phyloP scores from a whole-genome alignment of 176 grass and related monocot genomes.

The Carex scoparia region DNA sequence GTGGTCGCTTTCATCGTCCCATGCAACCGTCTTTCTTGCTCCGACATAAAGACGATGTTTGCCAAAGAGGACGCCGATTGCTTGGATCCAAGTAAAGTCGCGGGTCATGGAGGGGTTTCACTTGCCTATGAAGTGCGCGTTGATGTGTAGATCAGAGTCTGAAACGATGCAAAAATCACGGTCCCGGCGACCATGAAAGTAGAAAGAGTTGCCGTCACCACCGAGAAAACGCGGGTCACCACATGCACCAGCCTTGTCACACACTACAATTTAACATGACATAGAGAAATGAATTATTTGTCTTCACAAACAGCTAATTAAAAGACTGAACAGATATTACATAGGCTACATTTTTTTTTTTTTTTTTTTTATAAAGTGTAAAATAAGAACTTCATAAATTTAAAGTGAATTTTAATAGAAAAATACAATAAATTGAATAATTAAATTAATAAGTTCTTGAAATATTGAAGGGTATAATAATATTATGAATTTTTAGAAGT shows the following conservation, averaged over 20 bases:
- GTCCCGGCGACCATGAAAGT: neutral
- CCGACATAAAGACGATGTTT: slow-evolving; percentile 24
- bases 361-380: too few species aligned
- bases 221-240: neutral
- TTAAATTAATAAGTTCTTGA: too few species aligned
- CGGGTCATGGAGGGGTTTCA: slow-evolving; percentile 11
- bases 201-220: neutral
- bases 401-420: too few species aligned
- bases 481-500: too few species aligned
- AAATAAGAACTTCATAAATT: too few species aligned
- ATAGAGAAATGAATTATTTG: too few species aligned
- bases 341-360: too few species aligned
- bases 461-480: too few species aligned
- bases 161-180: slow-evolving; percentile 11
- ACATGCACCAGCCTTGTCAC: slow-evolving; percentile 9
- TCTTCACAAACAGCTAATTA: too few species aligned
- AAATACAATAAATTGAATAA: too few species aligned
- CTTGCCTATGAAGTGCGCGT: slow-evolving; percentile 18
- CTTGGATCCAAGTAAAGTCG: slow-evolving; percentile 23
- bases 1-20: slow-evolving; percentile 16
- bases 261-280: neutral
- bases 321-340: too few species aligned
- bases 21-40: slow-evolving; percentile 7
- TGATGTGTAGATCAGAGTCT: slow-evolving; percentile 12
- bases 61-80: slow-evolving; percentile 19